Evolutionary conservation across 108 stramenopile species (phyloP), one percentile per base, ranked within the genome.

Genomic region (Parmales sp.): DNA sequence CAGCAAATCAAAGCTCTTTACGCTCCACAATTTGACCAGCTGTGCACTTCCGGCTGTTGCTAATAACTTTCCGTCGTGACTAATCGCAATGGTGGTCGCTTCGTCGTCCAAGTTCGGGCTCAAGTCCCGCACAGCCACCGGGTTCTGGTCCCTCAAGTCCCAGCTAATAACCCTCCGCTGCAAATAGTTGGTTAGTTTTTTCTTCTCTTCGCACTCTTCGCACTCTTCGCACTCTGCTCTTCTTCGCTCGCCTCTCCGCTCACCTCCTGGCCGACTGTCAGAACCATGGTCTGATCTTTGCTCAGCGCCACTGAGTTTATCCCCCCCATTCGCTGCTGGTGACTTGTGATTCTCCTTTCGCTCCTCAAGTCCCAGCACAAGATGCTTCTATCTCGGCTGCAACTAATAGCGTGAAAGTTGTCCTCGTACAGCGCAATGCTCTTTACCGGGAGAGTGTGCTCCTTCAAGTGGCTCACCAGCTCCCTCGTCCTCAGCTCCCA

Each of bases 251-350:
- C n/a, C n/a, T n/a, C n/a, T n/a, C n/a, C n/a, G n/a, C n/a, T n/a
- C n/a, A n/a, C n/a, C 51, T 83, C 82, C 75, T 85, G 84, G 0
- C 84, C 84, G 44, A 82, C 77, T 7, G 81, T 78, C 45, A 85
- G 16, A 3, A 85, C 77, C 11, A 51, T 19, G 1, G 75, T 69
- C 51, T 85, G 65, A 34, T 82, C 77, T 16, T 49, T 45, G 36
- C 43, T 39, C 13, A 85, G 60, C 26, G 80, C 79, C 19, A 85
- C 63, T 0, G 38, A 73, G 46, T 83, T 80, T 49, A 85, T 73
- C 45, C 78, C 82, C 11, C 84, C 84, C 81, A 83, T 82, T 6
- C 84, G 44, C 38, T 85, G 84, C n/a, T 70, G 77, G 77, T 85
- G 83, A 65, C 51, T 70, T 0, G 75, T 66, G 11, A 81, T 71